phyloP scores from a whole-genome alignment of 257 asterid species.

The Catharanthus roseus region DNA sequence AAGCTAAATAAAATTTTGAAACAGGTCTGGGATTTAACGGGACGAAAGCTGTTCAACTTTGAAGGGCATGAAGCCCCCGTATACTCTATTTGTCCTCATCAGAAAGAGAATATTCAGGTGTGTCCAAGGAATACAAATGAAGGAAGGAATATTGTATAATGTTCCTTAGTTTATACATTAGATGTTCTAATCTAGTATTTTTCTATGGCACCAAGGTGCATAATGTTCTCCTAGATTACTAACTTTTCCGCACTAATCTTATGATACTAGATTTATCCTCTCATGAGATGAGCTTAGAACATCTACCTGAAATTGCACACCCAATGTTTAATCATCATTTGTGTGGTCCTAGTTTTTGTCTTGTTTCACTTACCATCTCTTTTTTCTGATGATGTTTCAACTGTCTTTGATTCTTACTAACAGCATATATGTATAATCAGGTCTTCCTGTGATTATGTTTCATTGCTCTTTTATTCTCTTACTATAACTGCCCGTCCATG shows the following conservation, averaged over 20 bases:
- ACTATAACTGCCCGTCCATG: background rate
- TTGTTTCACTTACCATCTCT: background rate
- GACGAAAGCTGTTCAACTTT: constrained; percentile 77
- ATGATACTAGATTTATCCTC: background rate
- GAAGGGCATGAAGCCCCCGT: constrained; percentile 99
- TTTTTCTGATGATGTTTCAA: background rate
- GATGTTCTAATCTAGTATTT: no score
- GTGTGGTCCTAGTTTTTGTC: background rate
- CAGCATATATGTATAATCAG: background rate
- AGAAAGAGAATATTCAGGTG: constrained; percentile 96
- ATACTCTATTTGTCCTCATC: constrained; percentile 93
- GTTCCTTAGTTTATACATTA: background rate
- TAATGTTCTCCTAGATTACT: no score
- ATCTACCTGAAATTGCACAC: background rate
- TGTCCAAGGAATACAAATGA: background rate
- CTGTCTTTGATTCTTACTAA: background rate
- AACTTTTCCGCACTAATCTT: background rate
- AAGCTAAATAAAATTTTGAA: constrained; percentile 32
- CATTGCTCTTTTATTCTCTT: background rate
- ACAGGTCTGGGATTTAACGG: constrained; percentile 97
- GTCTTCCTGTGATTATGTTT: background rate
- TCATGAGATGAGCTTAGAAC: background rate
- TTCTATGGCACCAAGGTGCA: background rate
- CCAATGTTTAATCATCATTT: background rate
- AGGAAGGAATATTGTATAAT: background rate